Percentiles rank a stretch among this genome's conserved stretches.
Conservation (phyloP, 495 filamentous ascomycete species). For the Neurospora cerealis region DNA sequence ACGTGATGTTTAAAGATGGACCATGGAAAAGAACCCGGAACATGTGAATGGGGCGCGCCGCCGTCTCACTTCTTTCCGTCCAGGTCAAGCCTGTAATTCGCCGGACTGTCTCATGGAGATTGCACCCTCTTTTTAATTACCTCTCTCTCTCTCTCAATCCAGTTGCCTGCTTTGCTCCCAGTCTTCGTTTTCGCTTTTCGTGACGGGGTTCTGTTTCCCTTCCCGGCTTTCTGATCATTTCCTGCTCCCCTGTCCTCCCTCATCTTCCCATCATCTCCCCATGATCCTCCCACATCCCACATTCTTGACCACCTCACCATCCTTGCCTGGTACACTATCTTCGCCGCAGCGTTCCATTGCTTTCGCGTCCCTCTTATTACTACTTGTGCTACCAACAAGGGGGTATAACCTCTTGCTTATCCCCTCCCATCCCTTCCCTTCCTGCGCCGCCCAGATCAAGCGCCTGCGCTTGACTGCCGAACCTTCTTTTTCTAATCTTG, state of each 20-base stretch:
- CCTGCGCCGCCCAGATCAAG: neutral
- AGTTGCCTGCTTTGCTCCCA: slow-evolving; percentile 9
- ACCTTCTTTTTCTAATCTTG: slow-evolving; percentile 1
- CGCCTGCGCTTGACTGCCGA: neutral
- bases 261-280: slow-evolving; percentile 25
- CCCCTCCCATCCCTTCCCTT: neutral
- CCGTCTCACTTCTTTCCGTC: neutral
- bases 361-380: neutral
- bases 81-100: neutral
- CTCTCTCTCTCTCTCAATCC: neutral
- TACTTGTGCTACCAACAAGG: neutral
- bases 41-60: neutral
- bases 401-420: neutral
- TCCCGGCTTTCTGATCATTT: slow-evolving; percentile 28
- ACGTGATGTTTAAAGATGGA: neutral
- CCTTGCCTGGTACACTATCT: neutral
- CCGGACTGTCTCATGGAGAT: neutral
- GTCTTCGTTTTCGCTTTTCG: slow-evolving; percentile 35
- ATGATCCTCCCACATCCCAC: neutral
- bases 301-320: neutral
- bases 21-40: neutral
- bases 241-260: slow-evolving; percentile 40
- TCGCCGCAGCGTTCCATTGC: slow-evolving; percentile 1
- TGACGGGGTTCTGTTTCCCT: neutral
- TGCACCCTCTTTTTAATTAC: neutral